Base-by-base conservation (phyloP, 2,329 filamentous ascomycete genomes). In the Botrytis elliptica region DNA sequence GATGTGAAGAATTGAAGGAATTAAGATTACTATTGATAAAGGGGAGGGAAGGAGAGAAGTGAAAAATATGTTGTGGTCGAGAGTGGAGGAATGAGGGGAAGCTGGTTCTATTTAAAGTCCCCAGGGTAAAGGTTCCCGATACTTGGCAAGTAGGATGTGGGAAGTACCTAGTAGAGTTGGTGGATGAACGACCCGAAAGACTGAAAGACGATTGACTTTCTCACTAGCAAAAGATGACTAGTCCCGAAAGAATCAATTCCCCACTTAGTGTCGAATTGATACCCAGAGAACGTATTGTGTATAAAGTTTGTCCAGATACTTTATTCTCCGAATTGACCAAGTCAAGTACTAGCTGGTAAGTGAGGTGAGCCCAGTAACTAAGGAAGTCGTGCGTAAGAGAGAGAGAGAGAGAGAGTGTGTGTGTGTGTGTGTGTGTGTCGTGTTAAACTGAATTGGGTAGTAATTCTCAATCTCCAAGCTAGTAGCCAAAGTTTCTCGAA, bases 11-110 rank as follows among this genome's bases (percentile, higher is more conserved):
- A 14, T 68, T 42, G 36, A 68, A 68, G 25, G 12, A 20, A 68
- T 68, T 68, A 68, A 68, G 36, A 68, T 55, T 55, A 42, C 52
- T 68, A 52, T 29, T 4, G 52, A 22, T 57, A 20, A 52, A 25
- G 7, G 22, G 44, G 44, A 14, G 52, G 52, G 52, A 3, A 29
- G 52, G 5, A 14, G 25, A 55, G 52, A 57, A 57, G 52, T 57
- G 52, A 57, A 57, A 29, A 42, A 8, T 20, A 40, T 25, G 22
- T 40, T 25, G 57, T 42, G 12, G n/a, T 18, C 4, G 52, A 62
- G 22, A 38, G 59, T 10, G 22, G 10, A 38, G 59, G 10, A 62
- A 16, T n/a, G 49, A 55, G 25, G 49, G 49, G 49, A n/a, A 55
- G 25, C 6, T n/a, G 49, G 9, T 3, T n/a, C 49, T n/a, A 10